These are phyloP conservation scores for Viola odorata DNA, from an alignment of 345 rosid species.

Conservation along the genomic window DNA sequence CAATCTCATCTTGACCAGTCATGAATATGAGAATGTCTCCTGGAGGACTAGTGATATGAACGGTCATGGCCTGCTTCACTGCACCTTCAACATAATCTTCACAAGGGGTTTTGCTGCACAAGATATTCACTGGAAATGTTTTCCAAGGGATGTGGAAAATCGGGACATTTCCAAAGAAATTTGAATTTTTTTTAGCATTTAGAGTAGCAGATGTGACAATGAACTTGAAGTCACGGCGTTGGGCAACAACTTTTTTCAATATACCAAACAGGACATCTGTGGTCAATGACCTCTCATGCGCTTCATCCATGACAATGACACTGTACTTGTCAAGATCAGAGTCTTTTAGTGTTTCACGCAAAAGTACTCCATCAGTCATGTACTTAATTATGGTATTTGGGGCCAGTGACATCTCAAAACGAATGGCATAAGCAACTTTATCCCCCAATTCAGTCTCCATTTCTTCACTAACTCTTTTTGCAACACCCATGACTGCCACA, in stretches of 20 bases:
- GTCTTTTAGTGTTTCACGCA: constrained; percentile 95
- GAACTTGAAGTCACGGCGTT: constrained; percentile 93
- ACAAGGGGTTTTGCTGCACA: constrained; percentile 82
- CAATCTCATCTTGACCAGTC: constrained; percentile 99
- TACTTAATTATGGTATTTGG: constrained; percentile 89
- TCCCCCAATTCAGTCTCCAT: constrained; percentile 91
- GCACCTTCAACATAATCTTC: constrained; percentile 98
- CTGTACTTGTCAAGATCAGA: constrained; percentile 95
- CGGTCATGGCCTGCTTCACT: constrained; percentile 96
- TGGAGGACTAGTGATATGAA: constrained; percentile 80
- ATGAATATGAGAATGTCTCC: constrained; percentile 97
- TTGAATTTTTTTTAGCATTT: constrained; percentile 90
- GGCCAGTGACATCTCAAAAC: constrained; percentile 98
- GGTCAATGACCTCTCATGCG: constrained; percentile 91
- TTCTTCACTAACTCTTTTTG: constrained; percentile 98
- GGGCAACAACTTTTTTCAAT: constrained; percentile 89
- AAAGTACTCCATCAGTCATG: constrained; percentile 97
- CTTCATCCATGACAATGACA: constrained; percentile 96
- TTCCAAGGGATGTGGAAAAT: constrained; percentile 91
- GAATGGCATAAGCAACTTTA: constrained; percentile 94
- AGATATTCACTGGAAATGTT: constrained; percentile 81
- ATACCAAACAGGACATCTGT: constrained; percentile 97
- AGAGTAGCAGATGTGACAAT: constrained; percentile 97
- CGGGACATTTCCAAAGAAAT: constrained; percentile 94
- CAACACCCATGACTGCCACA: constrained; percentile 99